Conservation (phyloP, 1,284 basidiomycete species). For the Sporisorium exsertum region DNA sequence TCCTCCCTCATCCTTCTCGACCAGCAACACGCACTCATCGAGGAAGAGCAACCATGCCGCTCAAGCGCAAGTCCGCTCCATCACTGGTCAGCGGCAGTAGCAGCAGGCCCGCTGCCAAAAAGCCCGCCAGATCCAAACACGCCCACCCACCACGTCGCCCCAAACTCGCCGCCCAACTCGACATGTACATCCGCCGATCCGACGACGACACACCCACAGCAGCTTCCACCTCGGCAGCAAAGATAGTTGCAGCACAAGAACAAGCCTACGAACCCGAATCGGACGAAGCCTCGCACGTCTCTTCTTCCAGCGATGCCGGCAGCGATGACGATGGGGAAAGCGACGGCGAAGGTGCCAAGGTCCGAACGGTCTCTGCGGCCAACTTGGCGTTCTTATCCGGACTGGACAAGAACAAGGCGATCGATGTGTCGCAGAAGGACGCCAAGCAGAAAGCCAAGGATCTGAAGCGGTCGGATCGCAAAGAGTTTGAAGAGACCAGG, state of each 20-base stretch:
- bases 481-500: slow-evolving; percentile 29
- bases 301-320: slow-evolving; percentile 12
- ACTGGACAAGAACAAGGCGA: slow-evolving; percentile 31
- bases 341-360: slow-evolving; percentile 4
- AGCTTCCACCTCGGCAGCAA: neutral
- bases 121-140: neutral
- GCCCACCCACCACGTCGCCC: slow-evolving; percentile 6
- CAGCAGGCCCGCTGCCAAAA: slow-evolving; percentile 3
- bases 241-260: neutral
- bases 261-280: slow-evolving; percentile 29
- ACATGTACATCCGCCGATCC: slow-evolving; percentile 43
- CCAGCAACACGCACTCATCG: too few species aligned
- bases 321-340: neutral
- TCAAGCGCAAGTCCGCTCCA: slow-evolving; percentile 32
- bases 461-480: slow-evolving; percentile 28
- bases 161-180: slow-evolving; percentile 28
- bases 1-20: neutral
- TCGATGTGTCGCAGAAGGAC: slow-evolving; percentile 39
- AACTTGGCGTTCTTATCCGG: slow-evolving; percentile 38
- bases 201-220: slow-evolving; percentile 12
- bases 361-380: slow-evolving; percentile 41
- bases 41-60: slow-evolving; percentile 20
- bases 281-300: slow-evolving; percentile 43
- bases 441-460: slow-evolving; percentile 41
- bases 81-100: slow-evolving; percentile 2